Evolutionary conservation across 2,329 filamentous ascomycete genomes (phyloP).

Genomic region (Ophiostoma quercus): DNA sequence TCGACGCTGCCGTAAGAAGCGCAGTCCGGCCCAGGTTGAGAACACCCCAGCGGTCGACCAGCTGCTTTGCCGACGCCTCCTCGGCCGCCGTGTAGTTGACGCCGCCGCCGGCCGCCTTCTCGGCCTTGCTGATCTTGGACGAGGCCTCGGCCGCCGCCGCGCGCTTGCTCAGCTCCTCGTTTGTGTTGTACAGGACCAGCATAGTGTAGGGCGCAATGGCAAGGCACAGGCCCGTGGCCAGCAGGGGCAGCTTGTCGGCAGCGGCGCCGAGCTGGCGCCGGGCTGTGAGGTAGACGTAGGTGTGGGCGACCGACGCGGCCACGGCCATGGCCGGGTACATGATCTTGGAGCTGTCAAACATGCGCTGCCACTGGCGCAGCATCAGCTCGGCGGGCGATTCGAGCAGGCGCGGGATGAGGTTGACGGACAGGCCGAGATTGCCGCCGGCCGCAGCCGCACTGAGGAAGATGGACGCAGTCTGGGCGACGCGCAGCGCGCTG

Average conservation of each 20-base stretch:
- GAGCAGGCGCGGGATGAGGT: constrained; percentile 49
- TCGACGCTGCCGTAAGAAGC: constrained; percentile 26
- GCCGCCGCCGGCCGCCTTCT: constrained; percentile 18
- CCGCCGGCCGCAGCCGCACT: constrained; percentile 42
- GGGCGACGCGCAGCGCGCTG: constrained; percentile 37
- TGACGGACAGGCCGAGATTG: constrained; percentile 39
- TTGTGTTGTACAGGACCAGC: constrained; percentile 43
- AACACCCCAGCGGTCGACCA: constrained; percentile 53
- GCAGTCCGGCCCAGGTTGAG: constrained; percentile 42
- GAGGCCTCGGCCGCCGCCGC: constrained; percentile 37
- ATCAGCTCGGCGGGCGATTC: constrained; percentile 51
- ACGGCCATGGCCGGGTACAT: constrained; percentile 39
- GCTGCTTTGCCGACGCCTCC: constrained; percentile 40
- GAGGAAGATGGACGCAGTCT: constrained; percentile 47
- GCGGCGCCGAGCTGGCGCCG: constrained; percentile 27
- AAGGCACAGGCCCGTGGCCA: constrained; percentile 43
- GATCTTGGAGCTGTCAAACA: constrained; percentile 39
- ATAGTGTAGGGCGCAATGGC: constrained; percentile 50
- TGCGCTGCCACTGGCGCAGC: constrained; percentile 49
- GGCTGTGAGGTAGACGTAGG: constrained; percentile 36
- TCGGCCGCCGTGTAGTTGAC: constrained; percentile 21
- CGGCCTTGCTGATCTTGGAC: constrained; percentile 23
- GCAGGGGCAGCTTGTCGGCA: constrained; percentile 41
- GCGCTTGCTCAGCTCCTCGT: constrained; percentile 45
- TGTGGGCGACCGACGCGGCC: constrained; percentile 40